These are phyloP conservation scores for Colletotrichum spinosum DNA, from an alignment of 2,329 filamentous ascomycete genomes.

Conservation along the genomic window DNA sequence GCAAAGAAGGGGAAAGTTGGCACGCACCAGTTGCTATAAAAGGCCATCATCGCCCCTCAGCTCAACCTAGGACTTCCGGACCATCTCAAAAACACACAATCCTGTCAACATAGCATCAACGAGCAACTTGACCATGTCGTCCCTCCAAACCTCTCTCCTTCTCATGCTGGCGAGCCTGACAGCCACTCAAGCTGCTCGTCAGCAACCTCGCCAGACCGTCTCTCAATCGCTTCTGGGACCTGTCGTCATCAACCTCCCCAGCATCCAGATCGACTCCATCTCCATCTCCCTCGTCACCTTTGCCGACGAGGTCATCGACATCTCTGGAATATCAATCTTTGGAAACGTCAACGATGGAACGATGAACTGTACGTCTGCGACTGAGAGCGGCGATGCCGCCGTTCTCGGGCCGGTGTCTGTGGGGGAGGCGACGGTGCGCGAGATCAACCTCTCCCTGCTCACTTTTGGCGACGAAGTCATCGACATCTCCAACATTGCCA, in stretches of 20 bases:
- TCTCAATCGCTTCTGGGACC: not conserved
- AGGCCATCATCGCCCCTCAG: too few species aligned
- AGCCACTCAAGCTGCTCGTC: too few species aligned
- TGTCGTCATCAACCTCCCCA: not conserved
- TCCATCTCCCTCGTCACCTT: constrained; percentile 8
- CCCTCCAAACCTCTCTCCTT: too few species aligned
- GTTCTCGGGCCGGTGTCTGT: constrained; percentile 1
- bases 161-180: too few species aligned
- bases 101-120: too few species aligned
- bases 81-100: too few species aligned
- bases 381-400: not conserved
- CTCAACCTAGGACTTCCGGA: too few species aligned
- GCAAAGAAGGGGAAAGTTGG: too few species aligned
- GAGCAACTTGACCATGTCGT: too few species aligned
- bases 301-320: constrained; percentile 18
- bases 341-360: constrained; percentile 16
- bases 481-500: constrained; percentile 9
- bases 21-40: too few species aligned
- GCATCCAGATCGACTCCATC: not conserved
- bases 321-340: constrained; percentile 14
- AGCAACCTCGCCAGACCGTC: not conserved
- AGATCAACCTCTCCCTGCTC: constrained; percentile 3
- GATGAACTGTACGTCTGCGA: not conserved
- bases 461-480: constrained; percentile 13
- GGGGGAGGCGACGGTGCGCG: not conserved